Percentiles rank a stretch among this genome's conserved stretches.
phyloP scores from a whole-genome alignment of 2,329 filamentous ascomycete species.

The Aspergillus ruber region DNA sequence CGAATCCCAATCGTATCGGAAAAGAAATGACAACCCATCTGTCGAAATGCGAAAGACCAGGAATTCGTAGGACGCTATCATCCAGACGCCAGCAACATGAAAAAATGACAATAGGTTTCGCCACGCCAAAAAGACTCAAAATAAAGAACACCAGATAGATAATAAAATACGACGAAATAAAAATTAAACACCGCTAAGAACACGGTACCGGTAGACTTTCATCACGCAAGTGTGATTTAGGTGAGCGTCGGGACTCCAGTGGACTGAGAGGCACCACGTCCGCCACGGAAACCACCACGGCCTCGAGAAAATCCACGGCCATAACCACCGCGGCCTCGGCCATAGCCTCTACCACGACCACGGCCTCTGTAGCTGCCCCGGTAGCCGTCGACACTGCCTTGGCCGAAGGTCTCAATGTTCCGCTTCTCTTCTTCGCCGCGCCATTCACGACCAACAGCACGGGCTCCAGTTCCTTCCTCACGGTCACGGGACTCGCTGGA shows the following conservation, averaged over 20 bases:
- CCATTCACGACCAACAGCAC: constrained; percentile 77
- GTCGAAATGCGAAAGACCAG: constrained; percentile 8
- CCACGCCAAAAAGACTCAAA: constrained; percentile 10
- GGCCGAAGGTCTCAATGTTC: constrained; percentile 96
- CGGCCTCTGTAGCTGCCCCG: constrained; percentile 70
- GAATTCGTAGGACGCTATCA: constrained; percentile 18
- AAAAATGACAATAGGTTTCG: constrained; percentile 15
- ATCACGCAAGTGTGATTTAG: constrained; percentile 13
- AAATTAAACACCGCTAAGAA: constrained; percentile 14
- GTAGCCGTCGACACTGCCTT: constrained; percentile 88
- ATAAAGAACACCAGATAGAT: background rate
- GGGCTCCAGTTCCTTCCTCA: constrained; percentile 60
- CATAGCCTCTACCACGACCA: constrained; percentile 44
- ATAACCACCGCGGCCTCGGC: constrained; percentile 46
- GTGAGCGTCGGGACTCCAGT: constrained; percentile 33
- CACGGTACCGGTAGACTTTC: constrained; percentile 2
- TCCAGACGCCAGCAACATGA: constrained; percentile 16
- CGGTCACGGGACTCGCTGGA: constrained; percentile 89
- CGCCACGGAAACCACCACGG: constrained; percentile 35
- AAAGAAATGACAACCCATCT: background rate
- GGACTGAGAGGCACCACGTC: constrained; percentile 31
- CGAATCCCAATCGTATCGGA: background rate
- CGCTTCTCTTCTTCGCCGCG: constrained; percentile 86
- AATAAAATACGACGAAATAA: constrained; percentile 2
- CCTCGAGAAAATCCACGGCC: constrained; percentile 37